A percentile compares a stretch with the other conserved stretches of the same genome.
These are phyloP conservation scores for Pythium insidiosum DNA, from an alignment of 352 stramenopile species.

Conservation along the genomic window DNA sequence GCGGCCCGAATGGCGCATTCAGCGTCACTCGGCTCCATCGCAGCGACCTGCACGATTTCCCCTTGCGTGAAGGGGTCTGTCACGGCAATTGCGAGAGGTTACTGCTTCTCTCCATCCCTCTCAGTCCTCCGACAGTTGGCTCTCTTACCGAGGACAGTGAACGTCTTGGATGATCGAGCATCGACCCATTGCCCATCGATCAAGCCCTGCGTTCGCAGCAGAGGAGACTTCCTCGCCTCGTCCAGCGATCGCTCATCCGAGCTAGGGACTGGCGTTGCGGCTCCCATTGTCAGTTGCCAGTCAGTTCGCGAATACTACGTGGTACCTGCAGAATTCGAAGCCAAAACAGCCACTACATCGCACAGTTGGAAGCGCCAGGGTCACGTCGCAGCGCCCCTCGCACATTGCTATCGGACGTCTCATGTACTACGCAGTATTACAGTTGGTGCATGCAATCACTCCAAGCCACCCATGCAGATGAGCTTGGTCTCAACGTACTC, in stretches of 20 bases:
- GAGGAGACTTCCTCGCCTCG: conserved; percentile 38
- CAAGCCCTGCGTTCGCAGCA: conserved; percentile 61
- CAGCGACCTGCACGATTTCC: conserved; percentile 50
- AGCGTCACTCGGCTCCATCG: conserved; percentile 59
- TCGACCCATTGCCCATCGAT: conserved; percentile 73
- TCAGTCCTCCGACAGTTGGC: background rate
- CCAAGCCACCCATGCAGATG: conserved; percentile 74
- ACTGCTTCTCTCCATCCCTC: background rate
- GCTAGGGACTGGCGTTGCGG: background rate
- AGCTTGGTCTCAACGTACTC: conserved; percentile 98
- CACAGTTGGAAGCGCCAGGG: too few relatives aligned
- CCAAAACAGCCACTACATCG: too few relatives aligned
- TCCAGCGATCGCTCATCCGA: background rate
- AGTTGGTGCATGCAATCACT: too few relatives aligned
- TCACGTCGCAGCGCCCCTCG: too few relatives aligned
- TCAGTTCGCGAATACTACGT: too few relatives aligned
- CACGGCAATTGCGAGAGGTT: background rate
- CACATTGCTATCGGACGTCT: too few relatives aligned
- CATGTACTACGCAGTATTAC: too few relatives aligned
- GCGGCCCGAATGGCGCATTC: conserved; percentile 63
- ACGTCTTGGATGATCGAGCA: conserved; percentile 34
- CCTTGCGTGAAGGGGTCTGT: conserved; percentile 67
- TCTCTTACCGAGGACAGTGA: conserved; percentile 37
- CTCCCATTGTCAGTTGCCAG: too few relatives aligned
- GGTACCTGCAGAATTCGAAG: too few relatives aligned